Evolutionary conservation across 2,329 filamentous ascomycete species (phyloP).

Genomic region (Trichoderma sp.): DNA sequence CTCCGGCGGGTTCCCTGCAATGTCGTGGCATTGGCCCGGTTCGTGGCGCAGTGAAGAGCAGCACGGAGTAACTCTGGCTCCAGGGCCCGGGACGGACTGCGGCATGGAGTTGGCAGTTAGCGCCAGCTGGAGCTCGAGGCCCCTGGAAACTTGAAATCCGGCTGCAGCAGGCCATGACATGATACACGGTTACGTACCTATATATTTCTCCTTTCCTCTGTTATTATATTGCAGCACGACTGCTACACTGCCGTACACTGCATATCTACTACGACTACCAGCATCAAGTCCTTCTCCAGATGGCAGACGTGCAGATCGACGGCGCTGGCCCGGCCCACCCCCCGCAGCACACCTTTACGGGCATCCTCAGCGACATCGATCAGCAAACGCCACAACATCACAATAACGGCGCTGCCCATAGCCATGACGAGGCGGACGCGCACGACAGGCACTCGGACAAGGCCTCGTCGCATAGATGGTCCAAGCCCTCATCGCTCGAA

Average conservation of each 20-base stretch:
- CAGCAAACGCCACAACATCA: neutral
- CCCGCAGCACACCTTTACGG: constrained; percentile 18
- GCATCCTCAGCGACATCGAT: constrained; percentile 13
- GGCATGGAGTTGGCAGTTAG: constrained; percentile 15
- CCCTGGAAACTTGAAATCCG: constrained; percentile 15
- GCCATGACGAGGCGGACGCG: neutral
- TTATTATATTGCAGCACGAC: neutral
- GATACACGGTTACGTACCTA: neutral
- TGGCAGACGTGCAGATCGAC: constrained; percentile 10
- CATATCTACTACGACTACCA: neutral
- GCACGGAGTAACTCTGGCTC: constrained; percentile 16
- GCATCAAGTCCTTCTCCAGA: neutral
- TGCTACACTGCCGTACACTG: neutral
- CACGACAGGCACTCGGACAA: neutral
- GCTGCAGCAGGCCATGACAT: neutral
- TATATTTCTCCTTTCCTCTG: neutral
- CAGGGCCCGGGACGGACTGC: neutral
- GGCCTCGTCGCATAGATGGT: constrained; percentile 10
- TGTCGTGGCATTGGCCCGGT: neutral
- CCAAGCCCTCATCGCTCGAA: constrained; percentile 35
- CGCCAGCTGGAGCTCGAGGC: constrained; percentile 17
- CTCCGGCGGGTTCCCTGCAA: neutral
- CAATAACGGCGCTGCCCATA: neutral
- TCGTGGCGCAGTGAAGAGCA: constrained; percentile 11
- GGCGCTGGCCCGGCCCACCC: neutral